Evolutionary conservation across 345 rosid genomes (phyloP).

Genomic region (Noccaea caerulescens): DNA sequence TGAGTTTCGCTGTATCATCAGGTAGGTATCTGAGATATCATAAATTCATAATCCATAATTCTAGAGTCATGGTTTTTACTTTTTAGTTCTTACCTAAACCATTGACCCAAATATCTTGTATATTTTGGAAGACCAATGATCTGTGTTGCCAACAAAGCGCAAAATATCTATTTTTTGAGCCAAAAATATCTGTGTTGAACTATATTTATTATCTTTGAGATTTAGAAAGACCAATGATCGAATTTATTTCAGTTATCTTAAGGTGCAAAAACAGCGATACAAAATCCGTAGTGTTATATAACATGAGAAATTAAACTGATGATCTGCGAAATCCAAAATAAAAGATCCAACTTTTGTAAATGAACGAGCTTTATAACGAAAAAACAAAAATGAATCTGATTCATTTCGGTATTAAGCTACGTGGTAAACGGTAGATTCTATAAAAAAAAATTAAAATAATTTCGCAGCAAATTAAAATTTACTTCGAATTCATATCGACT

Average conservation of each 20-base stretch:
- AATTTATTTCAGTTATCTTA: too few relatives aligned
- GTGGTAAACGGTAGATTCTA: too few relatives aligned
- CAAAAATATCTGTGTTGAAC: neutral
- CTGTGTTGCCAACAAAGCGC: neutral
- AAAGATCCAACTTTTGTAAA: neutral
- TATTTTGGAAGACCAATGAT: too few relatives aligned
- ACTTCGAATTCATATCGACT: neutral
- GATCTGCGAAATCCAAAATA: neutral
- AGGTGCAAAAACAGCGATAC: neutral
- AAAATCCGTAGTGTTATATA: neutral
- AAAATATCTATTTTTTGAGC: neutral
- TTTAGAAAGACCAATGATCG: too few relatives aligned
- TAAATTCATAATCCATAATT: neutral
- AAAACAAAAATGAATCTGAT: neutral
- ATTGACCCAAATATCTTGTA: neutral
- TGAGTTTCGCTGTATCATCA: neutral
- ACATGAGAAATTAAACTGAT: neutral
- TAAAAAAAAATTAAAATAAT: too few relatives aligned
- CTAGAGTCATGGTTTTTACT: neutral
- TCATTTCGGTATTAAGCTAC: neutral
- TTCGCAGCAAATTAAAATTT: too few relatives aligned
- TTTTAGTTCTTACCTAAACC: neutral
- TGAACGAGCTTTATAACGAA: neutral
- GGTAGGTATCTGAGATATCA: neutral
- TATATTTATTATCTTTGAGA: neutral